phyloP scores from a whole-genome alignment of 345 rosid species.

The Salix viminalis region DNA sequence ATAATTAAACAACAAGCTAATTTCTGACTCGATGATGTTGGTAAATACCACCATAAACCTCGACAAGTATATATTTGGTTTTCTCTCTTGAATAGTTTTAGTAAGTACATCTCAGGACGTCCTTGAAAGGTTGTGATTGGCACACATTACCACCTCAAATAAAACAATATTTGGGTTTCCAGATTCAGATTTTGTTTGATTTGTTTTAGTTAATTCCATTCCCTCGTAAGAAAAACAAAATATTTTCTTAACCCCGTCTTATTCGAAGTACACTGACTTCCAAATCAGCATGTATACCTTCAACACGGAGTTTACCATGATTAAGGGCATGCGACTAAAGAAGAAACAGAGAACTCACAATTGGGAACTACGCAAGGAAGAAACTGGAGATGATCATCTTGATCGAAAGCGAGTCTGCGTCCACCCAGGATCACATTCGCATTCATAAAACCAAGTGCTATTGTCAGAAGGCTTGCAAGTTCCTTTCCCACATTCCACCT shows the following conservation, averaged over 20 bases:
- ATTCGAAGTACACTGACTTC: not conserved
- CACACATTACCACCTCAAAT: not conserved
- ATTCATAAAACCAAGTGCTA: constrained; percentile 34
- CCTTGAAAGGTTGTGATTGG: not conserved
- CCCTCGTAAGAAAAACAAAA: not conserved
- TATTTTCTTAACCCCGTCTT: no score
- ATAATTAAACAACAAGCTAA: not conserved
- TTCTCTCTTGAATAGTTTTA: not conserved
- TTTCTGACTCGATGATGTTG: not conserved
- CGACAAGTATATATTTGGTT: not conserved
- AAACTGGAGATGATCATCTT: constrained; percentile 41
- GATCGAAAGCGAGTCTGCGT: constrained; percentile 34
- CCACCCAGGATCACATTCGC: constrained; percentile 78
- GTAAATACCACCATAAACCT: not conserved
- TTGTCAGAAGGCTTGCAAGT: constrained; percentile 48
- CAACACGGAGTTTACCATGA: not conserved
- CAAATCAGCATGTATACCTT: not conserved
- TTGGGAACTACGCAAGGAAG: constrained; percentile 84
- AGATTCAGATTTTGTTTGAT: no score
- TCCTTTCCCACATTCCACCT: constrained; percentile 63
- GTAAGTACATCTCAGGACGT: not conserved
- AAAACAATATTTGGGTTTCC: not conserved
- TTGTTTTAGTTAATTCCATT: not conserved
- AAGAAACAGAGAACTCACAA: constrained; percentile 43
- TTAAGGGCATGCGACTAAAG: not conserved